Base-by-base conservation (phyloP, 2,329 filamentous ascomycete species). In the Colletotrichum viniferum region DNA sequence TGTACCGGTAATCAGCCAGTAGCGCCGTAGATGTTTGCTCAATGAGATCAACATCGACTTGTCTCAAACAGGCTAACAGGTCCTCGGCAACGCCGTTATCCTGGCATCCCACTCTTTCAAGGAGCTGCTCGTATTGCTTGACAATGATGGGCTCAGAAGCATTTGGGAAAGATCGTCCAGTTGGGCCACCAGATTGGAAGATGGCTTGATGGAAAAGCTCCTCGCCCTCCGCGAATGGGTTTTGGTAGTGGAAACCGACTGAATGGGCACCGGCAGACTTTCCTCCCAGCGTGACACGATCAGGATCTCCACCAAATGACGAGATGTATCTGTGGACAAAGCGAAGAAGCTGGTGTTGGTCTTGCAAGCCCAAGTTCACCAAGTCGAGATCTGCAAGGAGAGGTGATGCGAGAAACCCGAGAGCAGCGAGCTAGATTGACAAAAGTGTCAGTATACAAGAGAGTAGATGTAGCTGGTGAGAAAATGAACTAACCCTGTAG, bases 241-340 rank as follows among this genome's bases (percentile, higher is more conserved):
- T 83, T 38, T 84, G 85, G 38, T 85, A 84, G 63, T 84, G 82
- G 4, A 85, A 83, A 8, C 83, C 84, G 0, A 84, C 82, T 0
- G 84, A 84, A 71, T 85, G 84, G 9, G 82, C 78, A 62, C 91
- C 90, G 1, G 91, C 89, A 12, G 87, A 89, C 74, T 90, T 88
- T 0, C 91, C 90, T 72, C 86, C 87, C 21, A 92, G 86, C 0
- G 89, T 91, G 0, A 92, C 88, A 8, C 87, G 85, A 2, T 80
- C 77, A 0, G 86, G 85, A 68, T 92, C 87, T 4, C 90, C 90
- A 0, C 90, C 90, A 69, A 92, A 92, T 3, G 84, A 79, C 3
- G 81, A 77, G 67, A 92, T 90, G 74, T 92, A 81, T 10, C 83
- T 84, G 64, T 90, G 86, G 0, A 92, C 87, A 85, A 90, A 92